Conservation (phyloP, 148 eudicot species). For the Salicornia ramosissima region DNA sequence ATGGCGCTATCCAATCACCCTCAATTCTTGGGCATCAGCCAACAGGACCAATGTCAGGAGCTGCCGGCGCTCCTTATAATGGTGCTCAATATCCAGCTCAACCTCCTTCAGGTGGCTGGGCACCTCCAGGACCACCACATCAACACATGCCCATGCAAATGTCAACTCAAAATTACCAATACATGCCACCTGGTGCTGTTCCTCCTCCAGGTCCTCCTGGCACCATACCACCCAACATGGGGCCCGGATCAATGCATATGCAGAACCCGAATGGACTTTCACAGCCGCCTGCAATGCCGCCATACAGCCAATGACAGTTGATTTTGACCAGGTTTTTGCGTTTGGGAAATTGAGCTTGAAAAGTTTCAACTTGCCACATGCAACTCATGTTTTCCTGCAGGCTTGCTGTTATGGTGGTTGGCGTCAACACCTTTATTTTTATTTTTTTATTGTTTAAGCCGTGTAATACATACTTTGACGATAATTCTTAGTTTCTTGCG, state of each 20-base stretch:
- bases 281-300: slow-evolving; percentile 16
- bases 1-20: slow-evolving; percentile 47
- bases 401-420: not conserved
- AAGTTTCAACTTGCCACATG: not conserved
- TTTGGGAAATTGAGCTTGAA: slow-evolving; percentile 8
- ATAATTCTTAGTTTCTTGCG: not conserved
- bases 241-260: slow-evolving; percentile 13
- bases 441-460: not conserved
- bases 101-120: slow-evolving; percentile 71
- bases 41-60: slow-evolving; percentile 36
- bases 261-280: slow-evolving; percentile 20
- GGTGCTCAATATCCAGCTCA: slow-evolving; percentile 40
- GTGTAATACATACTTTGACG: not conserved
- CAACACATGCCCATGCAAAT: slow-evolving; percentile 50
- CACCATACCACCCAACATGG: slow-evolving; percentile 12
- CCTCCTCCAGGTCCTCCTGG: slow-evolving; percentile 47
- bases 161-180: slow-evolving; percentile 63
- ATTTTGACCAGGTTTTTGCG: not conserved
- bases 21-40: slow-evolving; percentile 61
- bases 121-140: slow-evolving; percentile 34
- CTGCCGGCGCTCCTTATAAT: slow-evolving; percentile 35
- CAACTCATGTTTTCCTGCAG: not conserved
- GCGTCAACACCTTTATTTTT: not conserved
- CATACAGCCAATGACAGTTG: slow-evolving; percentile 38
- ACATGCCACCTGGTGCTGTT: slow-evolving; percentile 39